These are phyloP conservation scores for Corchorus olitorius DNA, from an alignment of 345 rosid genomes.

Conservation along the genomic window DNA sequence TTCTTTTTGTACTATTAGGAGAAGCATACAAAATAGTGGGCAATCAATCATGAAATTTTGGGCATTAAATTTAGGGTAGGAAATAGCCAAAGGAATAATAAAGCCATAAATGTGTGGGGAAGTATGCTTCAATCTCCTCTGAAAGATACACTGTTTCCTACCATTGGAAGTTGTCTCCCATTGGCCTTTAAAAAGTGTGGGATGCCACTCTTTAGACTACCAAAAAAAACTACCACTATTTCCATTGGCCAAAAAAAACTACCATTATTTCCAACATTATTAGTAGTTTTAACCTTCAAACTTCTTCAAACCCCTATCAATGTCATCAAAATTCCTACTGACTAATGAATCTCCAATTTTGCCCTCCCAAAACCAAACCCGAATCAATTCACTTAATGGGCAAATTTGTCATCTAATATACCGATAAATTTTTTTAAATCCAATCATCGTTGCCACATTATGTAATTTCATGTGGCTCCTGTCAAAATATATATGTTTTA, in stretches of 20 bases:
- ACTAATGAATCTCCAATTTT: too few relatives aligned
- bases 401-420: not conserved
- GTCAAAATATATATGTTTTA: not conserved
- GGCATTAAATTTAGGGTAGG: not conserved
- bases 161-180: conserved; percentile 7
- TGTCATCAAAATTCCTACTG: too few relatives aligned
- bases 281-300: too few relatives aligned
- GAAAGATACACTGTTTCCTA: conserved; percentile 19
- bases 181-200: conserved; percentile 17
- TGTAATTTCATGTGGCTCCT: conserved; percentile 29
- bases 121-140: conserved; percentile 14
- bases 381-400: not conserved
- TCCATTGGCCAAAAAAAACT: too few relatives aligned
- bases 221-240: too few relatives aligned
- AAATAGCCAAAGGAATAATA: conserved; percentile 5
- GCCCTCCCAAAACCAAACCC: not conserved
- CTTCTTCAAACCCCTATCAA: too few relatives aligned
- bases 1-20: not conserved
- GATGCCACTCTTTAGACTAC: conserved; percentile 26
- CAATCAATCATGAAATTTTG: not conserved
- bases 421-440: too few relatives aligned
- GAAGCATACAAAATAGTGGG: not conserved
- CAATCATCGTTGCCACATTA: conserved; percentile 29
- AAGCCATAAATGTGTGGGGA: conserved; percentile 19
- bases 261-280: too few relatives aligned